phyloP scores from a whole-genome alignment of 768 basidiomycete species.

The Agrocybe pediades region DNA sequence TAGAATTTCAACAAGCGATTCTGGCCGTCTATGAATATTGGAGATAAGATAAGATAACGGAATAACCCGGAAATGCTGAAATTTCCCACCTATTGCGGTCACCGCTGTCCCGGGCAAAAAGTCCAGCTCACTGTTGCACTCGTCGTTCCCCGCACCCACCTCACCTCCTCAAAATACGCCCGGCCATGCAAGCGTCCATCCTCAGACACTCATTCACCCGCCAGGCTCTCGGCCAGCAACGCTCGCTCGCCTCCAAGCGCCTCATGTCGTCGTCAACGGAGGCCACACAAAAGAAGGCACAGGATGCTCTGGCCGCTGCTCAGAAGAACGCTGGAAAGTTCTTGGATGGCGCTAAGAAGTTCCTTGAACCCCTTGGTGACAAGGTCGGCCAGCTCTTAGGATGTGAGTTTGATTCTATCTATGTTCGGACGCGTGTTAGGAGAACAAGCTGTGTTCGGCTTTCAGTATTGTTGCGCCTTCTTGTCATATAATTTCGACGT shows the following conservation, averaged over 20 bases:
- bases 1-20: too few relatives aligned
- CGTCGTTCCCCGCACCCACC: not conserved
- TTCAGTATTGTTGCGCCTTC: too few relatives aligned
- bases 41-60: conserved; percentile 19
- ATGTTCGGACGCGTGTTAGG: not conserved
- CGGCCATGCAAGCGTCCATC: conserved; percentile 19
- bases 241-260: conserved; percentile 29
- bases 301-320: conserved; percentile 61
- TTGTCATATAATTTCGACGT: not conserved
- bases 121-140: conserved; percentile 8
- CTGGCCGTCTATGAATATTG: too few relatives aligned
- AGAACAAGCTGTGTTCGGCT: too few relatives aligned
- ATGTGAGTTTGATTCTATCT: conserved; percentile 26
- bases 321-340: conserved; percentile 59
- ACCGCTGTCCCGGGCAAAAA: not conserved
- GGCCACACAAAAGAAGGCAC: conserved; percentile 67
- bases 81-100: conserved; percentile 14
- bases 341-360: conserved; percentile 49
- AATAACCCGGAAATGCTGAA: conserved; percentile 12
- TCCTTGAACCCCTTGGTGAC: conserved; percentile 49
- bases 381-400: conserved; percentile 59
- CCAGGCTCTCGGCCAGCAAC: conserved; percentile 22
- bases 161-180: conserved; percentile 9
- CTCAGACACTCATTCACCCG: conserved; percentile 32
- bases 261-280: conserved; percentile 48